Percentiles rank a stretch among this genome's conserved stretches.
These are phyloP conservation scores for Hypoxylon perforatum DNA, from an alignment of 495 filamentous ascomycete genomes.

Conservation along the genomic window DNA sequence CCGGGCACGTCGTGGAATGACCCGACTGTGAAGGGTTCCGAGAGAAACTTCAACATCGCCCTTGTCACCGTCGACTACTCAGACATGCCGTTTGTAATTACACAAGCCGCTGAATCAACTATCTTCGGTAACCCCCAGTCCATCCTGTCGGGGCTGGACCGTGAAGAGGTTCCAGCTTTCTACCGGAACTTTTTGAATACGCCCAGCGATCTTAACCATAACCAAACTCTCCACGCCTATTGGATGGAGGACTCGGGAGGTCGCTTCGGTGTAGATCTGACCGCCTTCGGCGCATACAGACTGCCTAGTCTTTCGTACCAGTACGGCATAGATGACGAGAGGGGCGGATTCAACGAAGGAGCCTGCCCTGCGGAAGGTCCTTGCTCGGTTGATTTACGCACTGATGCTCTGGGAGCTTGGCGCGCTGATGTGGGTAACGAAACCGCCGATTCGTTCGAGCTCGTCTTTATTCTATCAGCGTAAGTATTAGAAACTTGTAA, in stretches of 20 bases:
- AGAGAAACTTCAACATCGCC: constrained; percentile 55
- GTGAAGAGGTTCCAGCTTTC: constrained; percentile 52
- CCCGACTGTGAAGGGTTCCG: constrained; percentile 44
- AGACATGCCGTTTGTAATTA: constrained; percentile 53
- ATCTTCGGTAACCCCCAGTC: constrained; percentile 54
- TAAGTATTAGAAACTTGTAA: too few species aligned
- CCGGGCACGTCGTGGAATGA: constrained; percentile 52
- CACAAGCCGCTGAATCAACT: constrained; percentile 47
- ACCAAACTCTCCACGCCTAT: constrained; percentile 57
- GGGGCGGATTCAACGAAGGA: constrained; percentile 46
- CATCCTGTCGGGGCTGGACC: constrained; percentile 40
- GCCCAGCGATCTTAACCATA: constrained; percentile 52
- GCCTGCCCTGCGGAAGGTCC: constrained; percentile 46
- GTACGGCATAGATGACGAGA: constrained; percentile 51
- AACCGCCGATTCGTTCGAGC: constrained; percentile 47
- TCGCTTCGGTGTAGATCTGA: constrained; percentile 56
- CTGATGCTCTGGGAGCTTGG: constrained; percentile 54
- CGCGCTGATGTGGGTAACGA: constrained; percentile 52
- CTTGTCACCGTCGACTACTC: constrained; percentile 55
- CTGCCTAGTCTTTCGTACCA: constrained; percentile 49
- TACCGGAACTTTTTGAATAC: constrained; percentile 55
- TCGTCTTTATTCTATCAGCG: constrained; percentile 56
- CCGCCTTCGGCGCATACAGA: constrained; percentile 54
- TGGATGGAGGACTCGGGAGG: constrained; percentile 59
- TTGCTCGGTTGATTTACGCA: constrained; percentile 51